Percentiles rank a stretch among this genome's conserved stretches.
These are phyloP conservation scores for Tephrocybe sp. DNA, from an alignment of 768 basidiomycete species.

Conservation along the genomic window DNA sequence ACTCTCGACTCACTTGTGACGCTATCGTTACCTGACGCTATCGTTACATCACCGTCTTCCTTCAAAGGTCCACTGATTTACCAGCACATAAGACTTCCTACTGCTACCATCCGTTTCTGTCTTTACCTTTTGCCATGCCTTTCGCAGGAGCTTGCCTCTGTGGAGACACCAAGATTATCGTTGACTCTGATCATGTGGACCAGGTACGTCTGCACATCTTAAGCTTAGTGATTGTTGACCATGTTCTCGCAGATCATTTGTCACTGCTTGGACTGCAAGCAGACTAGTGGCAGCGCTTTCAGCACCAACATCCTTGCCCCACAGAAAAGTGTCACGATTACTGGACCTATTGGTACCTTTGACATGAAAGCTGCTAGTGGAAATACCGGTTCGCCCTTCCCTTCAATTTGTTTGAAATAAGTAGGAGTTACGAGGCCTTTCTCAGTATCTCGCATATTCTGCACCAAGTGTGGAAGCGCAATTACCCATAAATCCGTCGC, in stretches of 20 bases:
- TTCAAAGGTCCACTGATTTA: too few species aligned
- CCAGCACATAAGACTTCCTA: too few species aligned
- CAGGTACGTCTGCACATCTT: conserved; percentile 25
- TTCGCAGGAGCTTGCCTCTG: conserved; percentile 32
- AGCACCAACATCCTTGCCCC: conserved; percentile 37
- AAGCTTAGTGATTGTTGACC: background rate
- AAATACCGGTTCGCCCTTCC: conserved; percentile 27
- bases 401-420: background rate
- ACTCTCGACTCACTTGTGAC: too few species aligned
- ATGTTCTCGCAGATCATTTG: conserved; percentile 27
- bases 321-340: conserved; percentile 31
- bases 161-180: conserved; percentile 29
- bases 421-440: background rate
- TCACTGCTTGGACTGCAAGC: conserved; percentile 37
- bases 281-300: conserved; percentile 38
- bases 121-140: conserved; percentile 18
- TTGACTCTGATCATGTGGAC: conserved; percentile 23
- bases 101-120: background rate
- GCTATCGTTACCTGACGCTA: too few species aligned
- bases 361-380: conserved; percentile 29
- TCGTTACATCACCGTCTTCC: too few species aligned
- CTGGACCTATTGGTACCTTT: conserved; percentile 31
- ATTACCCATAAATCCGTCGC: conserved; percentile 32
- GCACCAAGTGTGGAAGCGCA: conserved; percentile 35
- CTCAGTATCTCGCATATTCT: conserved; percentile 35